Evolutionary conservation across 2,329 filamentous ascomycete species (phyloP).

Genomic region (Colletotrichum chrysophilum): DNA sequence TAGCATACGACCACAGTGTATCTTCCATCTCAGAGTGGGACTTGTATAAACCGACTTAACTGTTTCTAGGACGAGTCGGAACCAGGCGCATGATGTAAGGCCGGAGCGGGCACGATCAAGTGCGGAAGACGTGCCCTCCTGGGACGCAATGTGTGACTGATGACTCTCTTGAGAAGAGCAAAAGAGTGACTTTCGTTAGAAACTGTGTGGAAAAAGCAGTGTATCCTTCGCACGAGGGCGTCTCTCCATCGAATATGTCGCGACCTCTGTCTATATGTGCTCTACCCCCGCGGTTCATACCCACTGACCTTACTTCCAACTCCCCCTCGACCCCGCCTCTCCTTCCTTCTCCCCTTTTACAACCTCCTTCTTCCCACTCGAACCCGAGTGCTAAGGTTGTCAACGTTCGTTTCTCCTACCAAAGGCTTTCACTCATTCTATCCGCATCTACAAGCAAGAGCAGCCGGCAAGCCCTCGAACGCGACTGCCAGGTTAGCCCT

Average conservation of each 20-base stretch:
- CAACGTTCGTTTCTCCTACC: neutral
- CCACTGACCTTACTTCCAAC: neutral
- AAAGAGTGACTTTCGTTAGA: neutral
- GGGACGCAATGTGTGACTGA: neutral
- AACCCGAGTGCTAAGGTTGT: neutral
- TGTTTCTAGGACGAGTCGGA: neutral
- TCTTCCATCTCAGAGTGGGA: neutral
- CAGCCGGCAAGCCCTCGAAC: neutral
- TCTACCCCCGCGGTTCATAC: neutral
- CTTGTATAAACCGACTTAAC: neutral
- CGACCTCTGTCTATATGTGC: conserved; percentile 7
- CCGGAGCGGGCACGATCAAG: neutral
- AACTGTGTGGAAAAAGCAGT: neutral
- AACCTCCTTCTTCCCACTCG: neutral
- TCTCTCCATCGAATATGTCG: neutral
- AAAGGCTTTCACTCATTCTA: neutral
- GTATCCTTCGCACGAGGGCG: neutral
- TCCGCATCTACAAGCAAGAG: neutral
- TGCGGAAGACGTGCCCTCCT: neutral
- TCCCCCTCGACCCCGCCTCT: neutral
- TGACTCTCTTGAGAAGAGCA: neutral
- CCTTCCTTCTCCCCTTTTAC: neutral
- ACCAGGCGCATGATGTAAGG: neutral
- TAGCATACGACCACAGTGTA: neutral
- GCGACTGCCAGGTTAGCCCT: neutral